phyloP scores from a whole-genome alignment of 192 early-diverging fungal genomes.

The Coemansia sp. region DNA sequence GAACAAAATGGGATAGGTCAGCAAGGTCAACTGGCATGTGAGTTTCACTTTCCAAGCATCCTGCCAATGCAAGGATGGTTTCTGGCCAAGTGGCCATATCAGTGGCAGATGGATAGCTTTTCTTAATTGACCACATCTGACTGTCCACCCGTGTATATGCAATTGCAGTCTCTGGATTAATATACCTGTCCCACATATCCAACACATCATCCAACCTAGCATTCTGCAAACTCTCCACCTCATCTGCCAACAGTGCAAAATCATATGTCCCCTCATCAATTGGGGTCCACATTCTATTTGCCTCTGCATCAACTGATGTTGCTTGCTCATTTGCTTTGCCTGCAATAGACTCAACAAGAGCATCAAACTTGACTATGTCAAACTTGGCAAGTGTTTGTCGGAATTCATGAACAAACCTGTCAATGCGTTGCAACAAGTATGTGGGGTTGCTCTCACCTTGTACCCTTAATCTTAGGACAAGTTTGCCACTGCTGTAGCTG shows the following conservation, averaged over 20 bases:
- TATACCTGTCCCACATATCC: constrained; percentile 22
- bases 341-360: constrained; percentile 37
- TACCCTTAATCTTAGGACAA: constrained; percentile 62
- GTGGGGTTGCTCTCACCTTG: constrained; percentile 78
- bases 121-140: constrained; percentile 15
- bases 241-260: background rate
- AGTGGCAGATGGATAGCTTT: constrained; percentile 2
- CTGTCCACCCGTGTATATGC: constrained; percentile 26
- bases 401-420: constrained; percentile 66
- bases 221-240: background rate
- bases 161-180: constrained; percentile 19
- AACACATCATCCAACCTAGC: constrained; percentile 11
- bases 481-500: background rate
- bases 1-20: too few relatives aligned
- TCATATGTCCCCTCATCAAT: background rate
- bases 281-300: background rate
- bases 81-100: background rate
- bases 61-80: background rate
- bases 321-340: background rate
- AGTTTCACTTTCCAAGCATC: background rate
- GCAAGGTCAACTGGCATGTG: too few relatives aligned
- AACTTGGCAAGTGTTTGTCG: constrained; percentile 9
- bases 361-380: constrained; percentile 53
- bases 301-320: background rate
- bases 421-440: constrained; percentile 37